Base-by-base conservation (phyloP, 1,139 yeast species). In the Debaryomycetaceae sp. region DNA sequence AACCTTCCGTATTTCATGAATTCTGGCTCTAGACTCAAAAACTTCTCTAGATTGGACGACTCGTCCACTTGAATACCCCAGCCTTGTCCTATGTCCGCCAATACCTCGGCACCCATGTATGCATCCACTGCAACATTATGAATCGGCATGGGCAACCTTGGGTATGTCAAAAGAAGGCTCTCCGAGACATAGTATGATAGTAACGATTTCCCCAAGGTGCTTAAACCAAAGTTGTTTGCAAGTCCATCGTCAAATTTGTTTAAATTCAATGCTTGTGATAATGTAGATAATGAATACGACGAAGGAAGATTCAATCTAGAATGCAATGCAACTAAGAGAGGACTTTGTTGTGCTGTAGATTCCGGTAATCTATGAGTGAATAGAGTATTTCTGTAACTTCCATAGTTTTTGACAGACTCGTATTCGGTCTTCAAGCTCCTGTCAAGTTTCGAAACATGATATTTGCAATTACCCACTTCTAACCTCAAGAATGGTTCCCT, bases 21-120 rank as follows among this genome's bases (percentile, higher is more conserved):
- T 53, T 79, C 81, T 17, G 88, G 80, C 62, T 86, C 95, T 49
- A 83, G 80, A 34, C 85, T 76, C 55, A 91, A 70, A 56, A 77
- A 81, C 57, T 89, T 79, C 45, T 85, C 84, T 52, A 89, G 68
- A 40, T 84, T 76, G 24, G 87, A 70, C 9, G 82, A 68, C 22
- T 71, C 66, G 61, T 90, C 97, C 33, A 76, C 74, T 65, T 88
- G 93, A 44, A 93, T 83, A 65, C 99, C 99, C 98, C 98, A 93
- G 31, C 70, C 59, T 56, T 72, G 75, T 30, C 91, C 97, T 36
- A 90, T 69, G 41, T 76, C 77, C 38, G 79, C 70, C 49, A 93
- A 71, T 0, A 90, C 75, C 14, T 73, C 75, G 37, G 80, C 77
- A 2, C 93, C 87, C 64, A 85, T 75, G 59, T 81, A 86, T 6